phyloP scores from a whole-genome alignment of 2,329 filamentous ascomycete genomes.

The Venturia asperata region DNA sequence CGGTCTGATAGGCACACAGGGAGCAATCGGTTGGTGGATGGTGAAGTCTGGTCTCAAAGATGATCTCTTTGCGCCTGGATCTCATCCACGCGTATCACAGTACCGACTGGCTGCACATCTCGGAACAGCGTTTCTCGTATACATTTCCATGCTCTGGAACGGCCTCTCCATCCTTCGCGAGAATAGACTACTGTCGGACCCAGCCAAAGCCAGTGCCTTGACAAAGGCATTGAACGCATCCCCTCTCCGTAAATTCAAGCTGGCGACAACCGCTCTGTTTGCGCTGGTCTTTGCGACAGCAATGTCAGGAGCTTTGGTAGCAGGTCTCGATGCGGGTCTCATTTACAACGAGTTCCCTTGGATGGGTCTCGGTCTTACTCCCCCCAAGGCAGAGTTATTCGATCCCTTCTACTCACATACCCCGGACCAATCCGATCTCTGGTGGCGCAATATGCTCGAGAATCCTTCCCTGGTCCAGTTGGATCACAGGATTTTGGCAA shows the following conservation, averaged over 20 bases:
- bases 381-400: constrained; percentile 76
- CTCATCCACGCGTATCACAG: constrained; percentile 86
- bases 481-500: constrained; percentile 87
- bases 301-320: constrained; percentile 89
- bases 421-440: constrained; percentile 71
- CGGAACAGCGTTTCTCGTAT: constrained; percentile 84
- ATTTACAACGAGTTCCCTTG: constrained; percentile 99
- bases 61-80: constrained; percentile 85
- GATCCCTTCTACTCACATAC: constrained; percentile 77
- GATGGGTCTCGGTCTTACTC: constrained; percentile 80
- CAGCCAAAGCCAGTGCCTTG: constrained; percentile 54
- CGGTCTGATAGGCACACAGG: constrained; percentile 86
- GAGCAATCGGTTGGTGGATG: constrained; percentile 99
- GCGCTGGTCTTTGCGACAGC: constrained; percentile 79
- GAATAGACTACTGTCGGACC: constrained; percentile 56
- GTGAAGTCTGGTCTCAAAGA: constrained; percentile 94
- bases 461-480: constrained; percentile 94
- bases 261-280: constrained; percentile 62
- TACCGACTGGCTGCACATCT: constrained; percentile 88
- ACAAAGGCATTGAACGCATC: constrained; percentile 53
- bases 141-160: constrained; percentile 88
- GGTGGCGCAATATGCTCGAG: constrained; percentile 97
- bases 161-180: constrained; percentile 78
- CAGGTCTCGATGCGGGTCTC: constrained; percentile 87
- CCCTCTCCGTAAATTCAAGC: constrained; percentile 53